Evolutionary conservation across 805 yeast species (phyloP).

Genomic region (Yarrowia deformans): DNA sequence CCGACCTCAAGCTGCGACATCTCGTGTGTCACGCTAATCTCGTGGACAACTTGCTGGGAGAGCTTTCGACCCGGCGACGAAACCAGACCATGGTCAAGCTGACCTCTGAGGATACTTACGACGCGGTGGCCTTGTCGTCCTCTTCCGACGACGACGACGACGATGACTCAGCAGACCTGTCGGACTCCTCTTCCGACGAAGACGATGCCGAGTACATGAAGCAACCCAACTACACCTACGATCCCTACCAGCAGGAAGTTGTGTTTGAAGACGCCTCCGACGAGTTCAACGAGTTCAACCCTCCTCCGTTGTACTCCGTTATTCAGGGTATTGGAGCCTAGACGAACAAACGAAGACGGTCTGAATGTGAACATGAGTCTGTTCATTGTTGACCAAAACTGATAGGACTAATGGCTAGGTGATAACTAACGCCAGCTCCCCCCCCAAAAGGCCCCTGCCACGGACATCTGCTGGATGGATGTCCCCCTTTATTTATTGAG

Average conservation of each 20-base stretch:
- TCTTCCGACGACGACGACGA: slow-evolving; percentile 10
- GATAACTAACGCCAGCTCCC: too few relatives aligned
- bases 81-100: slow-evolving; percentile 2
- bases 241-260: slow-evolving; percentile 1
- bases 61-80: slow-evolving; percentile 24
- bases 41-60: slow-evolving; percentile 68
- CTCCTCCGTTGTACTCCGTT: slow-evolving; percentile 3
- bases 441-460: too few relatives aligned
- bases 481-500: slow-evolving; percentile 18
- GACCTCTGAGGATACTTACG: background rate
- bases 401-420: too few relatives aligned
- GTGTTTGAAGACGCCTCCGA: slow-evolving; percentile 15
- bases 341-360: too few relatives aligned
- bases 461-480: slow-evolving; percentile 21
- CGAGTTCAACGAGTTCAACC: background rate
- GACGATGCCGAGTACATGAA: slow-evolving; percentile 20
- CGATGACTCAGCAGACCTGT: background rate
- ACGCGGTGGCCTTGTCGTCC: background rate
- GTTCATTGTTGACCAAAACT: too few relatives aligned
- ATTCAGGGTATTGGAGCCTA: slow-evolving; percentile 1
- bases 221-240: slow-evolving; percentile 24
- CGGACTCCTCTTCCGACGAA: slow-evolving; percentile 15
- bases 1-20: slow-evolving; percentile 63
- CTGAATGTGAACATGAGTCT: too few relatives aligned
- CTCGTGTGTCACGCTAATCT: slow-evolving; percentile 75